Conservation (phyloP, 2,329 filamentous ascomycete genomes). For the Cladobotryum mycophilum region DNA sequence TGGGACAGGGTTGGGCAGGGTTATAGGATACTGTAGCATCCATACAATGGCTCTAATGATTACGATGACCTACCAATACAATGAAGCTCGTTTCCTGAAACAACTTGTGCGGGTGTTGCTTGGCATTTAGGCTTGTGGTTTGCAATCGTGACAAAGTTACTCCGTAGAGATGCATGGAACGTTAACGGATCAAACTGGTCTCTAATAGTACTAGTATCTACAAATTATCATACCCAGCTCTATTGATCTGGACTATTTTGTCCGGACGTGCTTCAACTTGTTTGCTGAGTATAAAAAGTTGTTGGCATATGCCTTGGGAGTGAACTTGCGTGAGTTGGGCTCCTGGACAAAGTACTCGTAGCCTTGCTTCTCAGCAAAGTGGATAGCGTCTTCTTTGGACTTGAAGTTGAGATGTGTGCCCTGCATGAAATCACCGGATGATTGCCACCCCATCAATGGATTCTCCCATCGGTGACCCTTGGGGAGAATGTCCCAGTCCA, state of each 20-base stretch:
- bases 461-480: slow-evolving; percentile 99
- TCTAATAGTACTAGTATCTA: background rate
- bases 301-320: slow-evolving; percentile 92
- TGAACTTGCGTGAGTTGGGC: slow-evolving; percentile 78
- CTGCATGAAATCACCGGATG: slow-evolving; percentile 90
- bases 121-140: background rate
- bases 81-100: no score
- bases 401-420: slow-evolving; percentile 87
- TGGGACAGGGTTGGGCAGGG: background rate
- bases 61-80: slow-evolving; percentile 11
- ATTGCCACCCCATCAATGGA: slow-evolving; percentile 97
- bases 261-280: slow-evolving; percentile 82
- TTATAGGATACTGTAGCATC: background rate
- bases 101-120: background rate
- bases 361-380: slow-evolving; percentile 96
- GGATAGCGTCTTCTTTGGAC: slow-evolving; percentile 87
- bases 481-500: slow-evolving; percentile 93
- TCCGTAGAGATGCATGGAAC: no score
- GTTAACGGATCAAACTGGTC: no score
- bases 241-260: slow-evolving; percentile 51
- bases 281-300: slow-evolving; percentile 83
- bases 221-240: background rate
- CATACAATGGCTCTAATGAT: background rate
- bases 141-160: no score
- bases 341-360: slow-evolving; percentile 99